Base-by-base conservation (phyloP, 75 land plant genomes). In the Cryptomeria japonica region DNA sequence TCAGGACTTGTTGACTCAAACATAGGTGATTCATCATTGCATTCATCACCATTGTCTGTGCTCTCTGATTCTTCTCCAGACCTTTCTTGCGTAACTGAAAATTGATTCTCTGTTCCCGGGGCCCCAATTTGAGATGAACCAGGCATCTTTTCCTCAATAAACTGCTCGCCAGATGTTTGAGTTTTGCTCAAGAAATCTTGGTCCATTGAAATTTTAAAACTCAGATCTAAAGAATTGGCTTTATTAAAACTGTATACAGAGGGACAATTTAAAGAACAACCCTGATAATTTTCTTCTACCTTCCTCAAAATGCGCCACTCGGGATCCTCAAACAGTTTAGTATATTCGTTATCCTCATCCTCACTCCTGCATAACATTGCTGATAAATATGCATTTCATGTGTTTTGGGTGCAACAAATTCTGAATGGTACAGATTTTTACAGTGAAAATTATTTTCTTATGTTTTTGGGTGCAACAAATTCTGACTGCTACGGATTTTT, bases 321-420 rank as follows among this genome's bases (percentile, higher is more conserved):
- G 5, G 88, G 72, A 87, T 88, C 92, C 34, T 79, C 88, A 9
- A 39, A 87, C 76, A 83, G 89, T 9, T 75, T 86, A 83, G 86
- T 58, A 90, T 86, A 93, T 15, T 88, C 89, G 61, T 92, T 91
- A 78, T 93, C 91, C 38, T 90, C 94, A 80, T 93, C 93, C 83
- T 92, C 94, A 89, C 87, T 89, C 92, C 94, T 93, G 90, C 72
- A 82, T 44, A 79, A 28, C 1, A 82, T n/a, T 2, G 32, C 31
- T 46, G 51, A 13, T 46, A 1, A 46, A 82, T 38, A 44, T 82
- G 32, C 84, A 82, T 82, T 46, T 38, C 46, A n/a, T n/a, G 18
- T 3, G 34, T 46, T 4, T 82, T 46, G 44, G 42, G 31, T n/a
- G 19, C 47, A 82, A 44, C n/a, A 79, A 79, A 25, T 82, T 44